Evolutionary conservation across 371 early-diverging fungal species (phyloP).

Genomic region (Fennellomyces sp.): DNA sequence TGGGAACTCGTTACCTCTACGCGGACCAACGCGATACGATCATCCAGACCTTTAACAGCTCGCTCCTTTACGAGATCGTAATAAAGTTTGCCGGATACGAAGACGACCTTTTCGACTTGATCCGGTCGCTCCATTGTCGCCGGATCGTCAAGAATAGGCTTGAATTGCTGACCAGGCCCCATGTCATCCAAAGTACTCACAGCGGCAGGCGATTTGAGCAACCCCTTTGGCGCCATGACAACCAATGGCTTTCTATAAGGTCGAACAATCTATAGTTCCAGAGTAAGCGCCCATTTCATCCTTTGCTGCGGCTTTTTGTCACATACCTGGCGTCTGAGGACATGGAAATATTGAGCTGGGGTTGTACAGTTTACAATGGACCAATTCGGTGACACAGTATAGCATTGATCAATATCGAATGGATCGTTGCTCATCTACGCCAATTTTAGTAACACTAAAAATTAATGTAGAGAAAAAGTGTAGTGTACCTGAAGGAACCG

Average conservation of each 20-base stretch:
- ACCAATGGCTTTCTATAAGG: conserved; percentile 92
- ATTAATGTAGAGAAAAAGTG: too few relatives aligned
- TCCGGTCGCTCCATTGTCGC: conserved; percentile 31
- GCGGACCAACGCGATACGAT: conserved; percentile 82
- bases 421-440: conserved; percentile 85
- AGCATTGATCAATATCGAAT: conserved; percentile 56
- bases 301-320: not conserved
- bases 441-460: conserved; percentile 10
- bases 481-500: conserved; percentile 89
- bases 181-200: conserved; percentile 82
- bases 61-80: conserved; percentile 88
- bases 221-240: conserved; percentile 86
- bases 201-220: conserved; percentile 67
- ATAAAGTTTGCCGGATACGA: conserved; percentile 91
- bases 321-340: conserved; percentile 85
- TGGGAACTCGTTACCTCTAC: conserved; percentile 60
- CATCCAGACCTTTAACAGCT: conserved; percentile 60
- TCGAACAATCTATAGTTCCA: conserved; percentile 61
- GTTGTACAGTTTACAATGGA: conserved; percentile 92
- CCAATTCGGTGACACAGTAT: conserved; percentile 82
- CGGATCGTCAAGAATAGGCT: conserved; percentile 77
- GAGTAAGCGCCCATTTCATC: not conserved
- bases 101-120: conserved; percentile 74
- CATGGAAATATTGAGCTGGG: conserved; percentile 96
- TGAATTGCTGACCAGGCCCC: conserved; percentile 82